phyloP scores from a whole-genome alignment of 164 flowering plant species.

The Umbellularia californica region DNA sequence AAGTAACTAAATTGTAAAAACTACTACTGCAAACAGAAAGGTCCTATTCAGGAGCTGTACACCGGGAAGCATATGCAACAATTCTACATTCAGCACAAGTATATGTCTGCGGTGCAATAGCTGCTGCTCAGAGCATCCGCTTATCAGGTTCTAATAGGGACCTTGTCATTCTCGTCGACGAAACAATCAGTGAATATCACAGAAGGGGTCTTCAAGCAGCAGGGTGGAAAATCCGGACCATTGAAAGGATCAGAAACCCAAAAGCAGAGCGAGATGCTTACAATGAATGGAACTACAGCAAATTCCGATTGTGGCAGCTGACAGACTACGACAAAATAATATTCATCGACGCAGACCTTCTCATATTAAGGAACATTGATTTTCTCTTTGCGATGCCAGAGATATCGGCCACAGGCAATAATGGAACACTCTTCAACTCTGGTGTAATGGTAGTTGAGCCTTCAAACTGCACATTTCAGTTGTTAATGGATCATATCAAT shows the following conservation, averaged over 20 bases:
- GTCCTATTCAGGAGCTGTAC: constrained; percentile 26
- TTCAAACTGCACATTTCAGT: constrained; percentile 78
- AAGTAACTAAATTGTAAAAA: neutral
- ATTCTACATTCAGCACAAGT: constrained; percentile 57
- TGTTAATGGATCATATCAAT: constrained; percentile 79
- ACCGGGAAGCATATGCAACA: constrained; percentile 57
- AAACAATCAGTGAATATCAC: constrained; percentile 46
- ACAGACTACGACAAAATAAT: constrained; percentile 91
- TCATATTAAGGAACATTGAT: constrained; percentile 80
- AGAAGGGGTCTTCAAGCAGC: constrained; percentile 51
- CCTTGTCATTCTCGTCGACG: constrained; percentile 58
- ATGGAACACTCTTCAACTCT: constrained; percentile 86
- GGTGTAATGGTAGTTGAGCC: constrained; percentile 96
- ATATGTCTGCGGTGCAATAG: constrained; percentile 64
- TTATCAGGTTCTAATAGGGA: constrained; percentile 50
- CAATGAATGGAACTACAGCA: constrained; percentile 94
- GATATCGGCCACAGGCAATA: constrained; percentile 78
- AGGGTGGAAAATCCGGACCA: constrained; percentile 55
- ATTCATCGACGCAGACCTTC: constrained; percentile 87
- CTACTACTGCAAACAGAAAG: constrained; percentile 15
- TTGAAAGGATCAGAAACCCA: constrained; percentile 55
- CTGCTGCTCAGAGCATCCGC: constrained; percentile 64
- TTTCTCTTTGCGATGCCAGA: constrained; percentile 87
- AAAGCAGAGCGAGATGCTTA: constrained; percentile 73
- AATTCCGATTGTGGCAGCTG: constrained; percentile 91